Evolutionary conservation across 176 grass and related monocot species (phyloP), one percentile per base, ranked within the genome.

Genomic region (Microstegium vimineum): DNA sequence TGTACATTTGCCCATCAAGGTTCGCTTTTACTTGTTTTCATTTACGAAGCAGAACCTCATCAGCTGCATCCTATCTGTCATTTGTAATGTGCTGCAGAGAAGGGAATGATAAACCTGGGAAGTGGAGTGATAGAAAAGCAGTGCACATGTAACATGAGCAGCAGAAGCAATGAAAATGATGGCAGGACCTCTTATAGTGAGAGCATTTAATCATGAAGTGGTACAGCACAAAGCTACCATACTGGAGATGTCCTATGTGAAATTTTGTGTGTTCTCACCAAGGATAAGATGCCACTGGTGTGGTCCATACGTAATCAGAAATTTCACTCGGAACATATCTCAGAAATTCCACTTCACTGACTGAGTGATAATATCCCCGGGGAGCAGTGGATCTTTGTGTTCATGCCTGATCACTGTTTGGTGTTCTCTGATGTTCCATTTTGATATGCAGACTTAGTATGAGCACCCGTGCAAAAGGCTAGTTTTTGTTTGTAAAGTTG

Each of bases 61-160:
- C 45, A 57, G 10, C 46, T 69, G 8, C 64, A 84, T 67, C 30
- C 81, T 82, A n/a, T 35, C 78, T 90, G 75, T 85, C 78, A 79
- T 51, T 73, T 85, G 45, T 69, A 79, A 62, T 84, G 76, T 60
- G 62, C 70, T 79, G 66, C 83, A 71, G 89, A 91, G 64, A 79
- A 91, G 84, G 62, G 84, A 81, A 60, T 84, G 63, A 89, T 76
- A 72, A n/a, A 33, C n/a, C 38, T 77, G 20, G 28, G 33, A 84
- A 73, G 38, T 87, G 75, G 28, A 72, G 63, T 52, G 25, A 61
- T 66, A 34, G 46, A 74, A 80, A 80, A 72, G 75, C 70, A 87
- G 60, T 15, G 45, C 34, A 56, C 36, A 26, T 75, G 45, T 74
- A 73, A 76, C 52, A 25, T 64, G 42, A 71, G 70, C 63, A 69